Conservation (phyloP, 768 basidiomycete genomes). For the Strobilomyces confusus region DNA sequence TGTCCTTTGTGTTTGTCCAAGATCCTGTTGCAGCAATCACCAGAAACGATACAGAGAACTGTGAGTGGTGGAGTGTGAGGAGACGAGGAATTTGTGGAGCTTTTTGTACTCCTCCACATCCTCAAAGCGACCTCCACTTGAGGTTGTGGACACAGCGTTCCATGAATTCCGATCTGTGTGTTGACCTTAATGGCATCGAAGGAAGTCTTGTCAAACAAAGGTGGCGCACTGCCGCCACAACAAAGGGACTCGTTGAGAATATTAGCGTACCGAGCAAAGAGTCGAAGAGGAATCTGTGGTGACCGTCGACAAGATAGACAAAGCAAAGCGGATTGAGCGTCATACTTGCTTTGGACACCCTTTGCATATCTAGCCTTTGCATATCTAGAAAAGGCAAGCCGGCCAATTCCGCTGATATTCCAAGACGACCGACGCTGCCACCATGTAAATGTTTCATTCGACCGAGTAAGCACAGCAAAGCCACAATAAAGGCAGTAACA, state of each 20-base stretch:
- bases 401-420: conserved; percentile 8
- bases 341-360: conserved; percentile 2
- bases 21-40: conserved; percentile 6
- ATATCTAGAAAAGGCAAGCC: conserved; percentile 14
- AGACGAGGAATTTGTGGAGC: background rate
- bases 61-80: background rate
- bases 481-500: conserved; percentile 13
- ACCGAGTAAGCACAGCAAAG: conserved; percentile 16
- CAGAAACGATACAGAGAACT: background rate
- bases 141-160: conserved; percentile 4
- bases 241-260: conserved; percentile 12
- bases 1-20: conserved; percentile 1
- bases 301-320: conserved; percentile 19
- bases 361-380: background rate
- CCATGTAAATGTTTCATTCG: conserved; percentile 7
- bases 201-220: conserved; percentile 13
- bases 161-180: conserved; percentile 4
- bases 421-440: conserved; percentile 5
- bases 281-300: conserved; percentile 1
- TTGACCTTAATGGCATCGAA: conserved; percentile 18
- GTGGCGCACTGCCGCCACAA: conserved; percentile 10
- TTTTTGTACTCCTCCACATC: conserved; percentile 19
- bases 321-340: conserved; percentile 13
- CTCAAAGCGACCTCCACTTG: conserved; percentile 7
- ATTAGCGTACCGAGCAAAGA: background rate